Percentiles rank a stretch among this genome's conserved stretches.
phyloP scores from a whole-genome alignment of 352 stramenopile species.

The Phytophthora syringae region DNA sequence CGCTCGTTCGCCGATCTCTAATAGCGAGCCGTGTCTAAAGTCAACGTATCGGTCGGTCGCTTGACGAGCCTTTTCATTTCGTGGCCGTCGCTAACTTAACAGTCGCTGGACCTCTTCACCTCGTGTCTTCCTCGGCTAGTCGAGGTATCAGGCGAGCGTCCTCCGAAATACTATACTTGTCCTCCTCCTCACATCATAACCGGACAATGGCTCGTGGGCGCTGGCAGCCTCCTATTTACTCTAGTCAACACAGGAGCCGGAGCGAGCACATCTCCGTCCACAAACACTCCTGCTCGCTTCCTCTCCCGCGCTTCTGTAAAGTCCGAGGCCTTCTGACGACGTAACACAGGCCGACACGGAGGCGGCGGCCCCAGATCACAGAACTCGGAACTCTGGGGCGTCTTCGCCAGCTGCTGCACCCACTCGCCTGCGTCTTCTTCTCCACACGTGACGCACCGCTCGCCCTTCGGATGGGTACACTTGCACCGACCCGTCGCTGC shows the following conservation, averaged over 20 bases:
- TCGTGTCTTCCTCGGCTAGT: no score
- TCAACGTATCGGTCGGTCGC: neutral
- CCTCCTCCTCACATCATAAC: no score
- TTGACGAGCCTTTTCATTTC: conserved; percentile 36
- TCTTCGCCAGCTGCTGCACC: neutral
- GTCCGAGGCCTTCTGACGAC: conserved; percentile 49
- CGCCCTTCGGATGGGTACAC: conserved; percentile 2
- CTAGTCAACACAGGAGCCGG: neutral
- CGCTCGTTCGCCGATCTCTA: conserved; percentile 1
- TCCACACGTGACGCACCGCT: conserved; percentile 9
- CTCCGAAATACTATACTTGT: conserved; percentile 22
- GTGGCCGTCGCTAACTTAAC: conserved; percentile 28
- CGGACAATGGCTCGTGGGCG: no score
- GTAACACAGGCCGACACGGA: conserved; percentile 31
- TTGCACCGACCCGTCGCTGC: conserved; percentile 9
- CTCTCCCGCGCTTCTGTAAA: conserved; percentile 29
- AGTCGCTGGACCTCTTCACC: conserved; percentile 11
- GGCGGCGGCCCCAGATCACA: conserved; percentile 37
- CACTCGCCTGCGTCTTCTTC: neutral
- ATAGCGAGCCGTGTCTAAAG: no score
- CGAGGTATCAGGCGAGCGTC: no score
- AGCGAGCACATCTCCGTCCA: neutral
- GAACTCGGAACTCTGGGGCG: conserved; percentile 35
- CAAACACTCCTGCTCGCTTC: conserved; percentile 20
- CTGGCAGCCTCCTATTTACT: neutral